Evolutionary conservation across 371 early-diverging fungal species (phyloP).

Genomic region (Mortierella sp.): DNA sequence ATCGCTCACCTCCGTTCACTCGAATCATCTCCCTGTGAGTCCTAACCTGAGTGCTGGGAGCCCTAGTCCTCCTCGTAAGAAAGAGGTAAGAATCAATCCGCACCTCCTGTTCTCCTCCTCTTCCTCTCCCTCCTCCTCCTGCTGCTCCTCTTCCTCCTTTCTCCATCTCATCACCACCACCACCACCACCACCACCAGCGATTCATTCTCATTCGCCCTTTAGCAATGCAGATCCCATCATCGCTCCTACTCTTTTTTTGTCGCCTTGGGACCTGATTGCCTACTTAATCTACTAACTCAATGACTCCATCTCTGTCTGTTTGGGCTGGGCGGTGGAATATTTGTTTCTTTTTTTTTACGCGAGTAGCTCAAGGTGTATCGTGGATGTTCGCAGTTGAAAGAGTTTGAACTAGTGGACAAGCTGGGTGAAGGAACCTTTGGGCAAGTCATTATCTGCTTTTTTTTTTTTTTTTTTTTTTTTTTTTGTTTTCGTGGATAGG

Average conservation of each 20-base stretch:
- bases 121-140: background rate
- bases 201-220: background rate
- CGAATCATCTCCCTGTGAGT: constrained; percentile 33
- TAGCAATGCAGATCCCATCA: background rate
- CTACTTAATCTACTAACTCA: too few relatives aligned
- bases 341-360: background rate
- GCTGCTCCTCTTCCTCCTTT: too few relatives aligned
- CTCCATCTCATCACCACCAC: too few relatives aligned
- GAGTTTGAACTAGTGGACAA: constrained; percentile 53
- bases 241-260: background rate
- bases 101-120: background rate
- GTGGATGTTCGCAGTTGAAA: constrained; percentile 42
- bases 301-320: too few relatives aligned
- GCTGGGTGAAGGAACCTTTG: constrained; percentile 58
- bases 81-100: constrained; percentile 30
- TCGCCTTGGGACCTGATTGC: too few relatives aligned
- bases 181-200: too few relatives aligned
- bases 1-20: constrained; percentile 3
- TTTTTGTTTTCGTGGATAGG: background rate
- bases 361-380: constrained; percentile 29
- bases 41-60: constrained; percentile 47
- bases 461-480: constrained; percentile 1
- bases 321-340: too few relatives aligned
- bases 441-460: constrained; percentile 53
- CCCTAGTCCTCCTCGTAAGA: constrained; percentile 44